Conservation (phyloP, 2,329 filamentous ascomycete species). For the Colletotrichum spinosum region DNA sequence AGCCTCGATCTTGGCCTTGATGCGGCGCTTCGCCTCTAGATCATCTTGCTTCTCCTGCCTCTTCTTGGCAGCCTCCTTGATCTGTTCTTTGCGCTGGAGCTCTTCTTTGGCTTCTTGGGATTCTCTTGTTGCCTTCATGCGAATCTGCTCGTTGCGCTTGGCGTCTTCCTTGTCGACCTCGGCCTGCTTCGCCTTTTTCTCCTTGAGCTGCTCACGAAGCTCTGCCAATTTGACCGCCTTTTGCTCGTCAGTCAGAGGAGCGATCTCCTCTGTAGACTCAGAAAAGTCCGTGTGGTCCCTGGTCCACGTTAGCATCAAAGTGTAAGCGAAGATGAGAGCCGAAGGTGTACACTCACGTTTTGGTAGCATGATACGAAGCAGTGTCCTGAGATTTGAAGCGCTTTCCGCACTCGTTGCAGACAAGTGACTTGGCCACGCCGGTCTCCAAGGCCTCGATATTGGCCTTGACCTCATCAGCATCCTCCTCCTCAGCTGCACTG, state of each 20-base stretch:
- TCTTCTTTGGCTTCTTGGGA: slow-evolving; percentile 91
- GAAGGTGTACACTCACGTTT: slow-evolving; percentile 68
- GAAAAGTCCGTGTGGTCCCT: slow-evolving; percentile 90
- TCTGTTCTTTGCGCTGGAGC: slow-evolving; percentile 85
- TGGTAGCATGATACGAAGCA: slow-evolving; percentile 90
- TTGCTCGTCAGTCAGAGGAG: slow-evolving; percentile 90
- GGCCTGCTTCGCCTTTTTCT: slow-evolving; percentile 77
- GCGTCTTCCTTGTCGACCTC: slow-evolving; percentile 82
- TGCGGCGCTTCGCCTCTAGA: slow-evolving; percentile 84
- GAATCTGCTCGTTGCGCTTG: slow-evolving; percentile 87
- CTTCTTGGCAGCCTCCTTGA: slow-evolving; percentile 91
- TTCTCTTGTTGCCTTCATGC: slow-evolving; percentile 90
- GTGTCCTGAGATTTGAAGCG: slow-evolving; percentile 84
- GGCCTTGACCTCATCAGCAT: slow-evolving; percentile 60
- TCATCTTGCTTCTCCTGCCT: slow-evolving; percentile 89
- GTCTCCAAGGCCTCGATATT: slow-evolving; percentile 75
- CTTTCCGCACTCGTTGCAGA: slow-evolving; percentile 96
- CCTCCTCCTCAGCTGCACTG: slow-evolving; percentile 53
- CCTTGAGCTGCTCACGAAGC: slow-evolving; percentile 76
- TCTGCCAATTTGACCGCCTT: slow-evolving; percentile 84
- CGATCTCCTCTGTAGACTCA: slow-evolving; percentile 92
- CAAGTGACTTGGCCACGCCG: slow-evolving; percentile 82
- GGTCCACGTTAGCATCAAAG: slow-evolving; percentile 29
- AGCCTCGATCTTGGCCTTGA: slow-evolving; percentile 93
- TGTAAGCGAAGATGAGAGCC: background rate